phyloP scores from a whole-genome alignment of 495 filamentous ascomycete species.

The Terfezia boudieri region DNA sequence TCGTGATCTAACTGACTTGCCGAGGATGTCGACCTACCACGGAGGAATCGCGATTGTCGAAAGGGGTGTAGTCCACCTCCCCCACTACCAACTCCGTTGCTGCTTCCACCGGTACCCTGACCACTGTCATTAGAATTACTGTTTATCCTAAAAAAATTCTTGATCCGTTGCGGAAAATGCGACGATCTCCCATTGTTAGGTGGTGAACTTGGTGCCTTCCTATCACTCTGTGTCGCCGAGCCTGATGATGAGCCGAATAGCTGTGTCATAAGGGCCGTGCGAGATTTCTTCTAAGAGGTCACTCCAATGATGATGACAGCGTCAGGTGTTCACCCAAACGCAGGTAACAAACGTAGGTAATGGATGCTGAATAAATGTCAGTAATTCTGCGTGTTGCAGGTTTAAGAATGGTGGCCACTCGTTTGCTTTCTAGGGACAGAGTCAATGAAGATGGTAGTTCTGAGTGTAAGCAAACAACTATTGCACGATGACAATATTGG shows the following conservation, averaged over 20 bases:
- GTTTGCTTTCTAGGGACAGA: no score
- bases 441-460: no score
- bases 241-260: conserved; percentile 19
- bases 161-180: conserved; percentile 73
- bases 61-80: conserved; percentile 25
- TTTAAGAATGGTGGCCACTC: no score
- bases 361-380: no score
- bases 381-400: no score
- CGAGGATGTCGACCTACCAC: conserved; percentile 53
- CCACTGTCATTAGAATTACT: conserved; percentile 32
- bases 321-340: no score
- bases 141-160: conserved; percentile 96
- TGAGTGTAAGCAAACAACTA: no score
- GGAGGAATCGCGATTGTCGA: conserved; percentile 28
- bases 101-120: conserved; percentile 19
- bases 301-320: no score
- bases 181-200: conserved; percentile 14
- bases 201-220: conserved; percentile 12
- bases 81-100: conserved; percentile 1
- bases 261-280: conserved; percentile 19
- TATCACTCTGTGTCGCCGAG: conserved; percentile 13
- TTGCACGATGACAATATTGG: no score
- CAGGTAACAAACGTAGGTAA: no score
- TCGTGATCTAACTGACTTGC: conserved; percentile 82
- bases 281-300: not conserved